Base-by-base conservation (phyloP, 495 filamentous ascomycete species). In the Aspergillus indologenus region DNA sequence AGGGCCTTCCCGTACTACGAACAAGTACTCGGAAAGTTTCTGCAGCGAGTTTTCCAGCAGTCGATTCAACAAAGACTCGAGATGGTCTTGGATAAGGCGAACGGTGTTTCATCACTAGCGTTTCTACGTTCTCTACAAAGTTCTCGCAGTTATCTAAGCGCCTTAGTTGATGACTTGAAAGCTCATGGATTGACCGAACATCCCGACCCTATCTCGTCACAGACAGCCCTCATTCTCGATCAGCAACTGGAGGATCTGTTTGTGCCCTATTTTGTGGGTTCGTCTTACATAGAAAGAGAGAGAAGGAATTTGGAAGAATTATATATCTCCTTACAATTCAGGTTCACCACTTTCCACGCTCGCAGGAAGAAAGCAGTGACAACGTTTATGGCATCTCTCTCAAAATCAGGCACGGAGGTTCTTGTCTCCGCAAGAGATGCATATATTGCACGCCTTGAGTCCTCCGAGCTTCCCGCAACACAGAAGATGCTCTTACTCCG, bases 171-270 rank as follows among this genome's bases (percentile, higher is more conserved):
- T 59, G 92, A 97, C 59, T 77, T 99, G 21, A 99, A 98, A 70
- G 78, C 88, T 0, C 95, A 99, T 67, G 95, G 95, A 7, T 77
- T 99, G 59, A 98, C 93, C 9, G 95, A 98, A 62, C 89, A 96
- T 60, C 95, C 95, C 0, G 94, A 96, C 61, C 84, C 92, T 0
- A 90, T 91, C 29, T 94, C 92, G 7, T 86, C 91, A 2, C 89
- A 94, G 65, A 94, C 90, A 24, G 84, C 92, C 0, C 80, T 93
- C 29, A 83, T 88, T 14, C 79, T 99, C 23, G 95, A 99, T 67
- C 94, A 97, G 67, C 96, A 99, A 71, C 77, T 99, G 45, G 95
- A 98, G 61, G 95, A 98, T 60, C 74, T 99, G 12, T 98, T 99
- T 65, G 87, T 98, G 17, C 95, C 95, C 0, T 98, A 98, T 67